Evolutionary conservation across 1,139 yeast species (phyloP).

Genomic region (Kluyveromyces sp.): DNA sequence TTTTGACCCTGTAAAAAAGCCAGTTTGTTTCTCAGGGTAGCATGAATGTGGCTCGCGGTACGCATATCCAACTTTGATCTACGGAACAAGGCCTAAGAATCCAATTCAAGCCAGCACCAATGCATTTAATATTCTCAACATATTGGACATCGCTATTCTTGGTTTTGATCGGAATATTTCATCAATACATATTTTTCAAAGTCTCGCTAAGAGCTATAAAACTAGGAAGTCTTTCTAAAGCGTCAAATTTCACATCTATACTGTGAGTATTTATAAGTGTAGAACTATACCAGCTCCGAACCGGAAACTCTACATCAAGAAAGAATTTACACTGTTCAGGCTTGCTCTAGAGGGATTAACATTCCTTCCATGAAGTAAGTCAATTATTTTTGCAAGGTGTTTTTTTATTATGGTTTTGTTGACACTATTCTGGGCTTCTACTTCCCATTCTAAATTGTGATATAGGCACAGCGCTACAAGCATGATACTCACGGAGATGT

Average conservation of each 20-base stretch:
- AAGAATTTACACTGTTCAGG: slow-evolving; percentile 55
- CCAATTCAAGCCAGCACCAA: no score
- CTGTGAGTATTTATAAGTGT: no score
- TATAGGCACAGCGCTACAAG: slow-evolving; percentile 44
- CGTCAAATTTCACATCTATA: no score
- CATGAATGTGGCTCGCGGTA: background rate
- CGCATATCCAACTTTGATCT: background rate
- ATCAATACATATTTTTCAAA: no score
- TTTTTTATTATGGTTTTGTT: slow-evolving; percentile 50
- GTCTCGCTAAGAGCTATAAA: no score
- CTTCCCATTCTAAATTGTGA: slow-evolving; percentile 40
- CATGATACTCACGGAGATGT: slow-evolving; percentile 56
- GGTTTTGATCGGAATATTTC: no score
- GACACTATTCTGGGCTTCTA: slow-evolving; percentile 19
- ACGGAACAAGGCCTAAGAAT: no score
- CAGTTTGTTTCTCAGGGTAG: background rate
- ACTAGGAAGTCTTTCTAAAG: no score
- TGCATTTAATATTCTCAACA: no score
- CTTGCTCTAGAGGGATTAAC: slow-evolving; percentile 76
- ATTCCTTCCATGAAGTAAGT: slow-evolving; percentile 31
- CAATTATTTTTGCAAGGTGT: slow-evolving; percentile 47
- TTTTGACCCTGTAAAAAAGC: background rate
- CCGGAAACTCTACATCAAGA: slow-evolving; percentile 34
- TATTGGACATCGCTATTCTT: no score
- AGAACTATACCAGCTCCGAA: no score